Evolutionary conservation across 2,329 filamentous ascomycete species (phyloP).

Genomic region (Thelonectria discophora): DNA sequence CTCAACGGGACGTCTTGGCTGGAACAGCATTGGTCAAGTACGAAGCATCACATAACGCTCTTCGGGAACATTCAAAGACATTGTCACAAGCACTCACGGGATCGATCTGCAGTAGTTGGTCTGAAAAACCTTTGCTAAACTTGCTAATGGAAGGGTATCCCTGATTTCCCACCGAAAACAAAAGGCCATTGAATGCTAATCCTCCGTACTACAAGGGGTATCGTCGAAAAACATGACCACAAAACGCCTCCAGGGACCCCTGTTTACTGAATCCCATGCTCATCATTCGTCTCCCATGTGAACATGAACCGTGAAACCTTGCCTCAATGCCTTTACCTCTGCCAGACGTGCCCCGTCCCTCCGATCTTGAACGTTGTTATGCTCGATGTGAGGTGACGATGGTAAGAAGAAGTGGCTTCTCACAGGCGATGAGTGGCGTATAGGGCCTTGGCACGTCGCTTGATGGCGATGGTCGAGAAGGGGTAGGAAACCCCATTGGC

Average conservation of each 20-base stretch:
- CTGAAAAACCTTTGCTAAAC: not conserved
- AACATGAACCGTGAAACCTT: not conserved
- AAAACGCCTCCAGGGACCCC: not conserved
- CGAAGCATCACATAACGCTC: too few species aligned
- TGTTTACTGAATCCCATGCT: not conserved
- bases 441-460: not conserved
- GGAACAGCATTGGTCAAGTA: too few species aligned
- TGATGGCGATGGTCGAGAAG: not conserved
- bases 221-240: slow-evolving; percentile 1
- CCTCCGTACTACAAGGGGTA: slow-evolving; percentile 5
- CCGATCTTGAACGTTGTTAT: too few species aligned
- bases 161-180: not conserved
- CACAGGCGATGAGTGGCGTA: not conserved
- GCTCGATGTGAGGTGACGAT: too few species aligned
- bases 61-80: too few species aligned
- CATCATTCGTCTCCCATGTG: not conserved
- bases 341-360: too few species aligned
- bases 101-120: slow-evolving; percentile 43
- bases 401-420: not conserved
- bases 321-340: too few species aligned
- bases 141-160: not conserved
- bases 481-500: not conserved
- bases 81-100: too few species aligned
- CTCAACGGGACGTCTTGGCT: too few species aligned
- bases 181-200: not conserved